A percentile compares a stretch with the other conserved stretches of the same genome.
These are phyloP conservation scores for Neurospora intermedia DNA, from an alignment of 495 filamentous ascomycete genomes.

Conservation along the genomic window DNA sequence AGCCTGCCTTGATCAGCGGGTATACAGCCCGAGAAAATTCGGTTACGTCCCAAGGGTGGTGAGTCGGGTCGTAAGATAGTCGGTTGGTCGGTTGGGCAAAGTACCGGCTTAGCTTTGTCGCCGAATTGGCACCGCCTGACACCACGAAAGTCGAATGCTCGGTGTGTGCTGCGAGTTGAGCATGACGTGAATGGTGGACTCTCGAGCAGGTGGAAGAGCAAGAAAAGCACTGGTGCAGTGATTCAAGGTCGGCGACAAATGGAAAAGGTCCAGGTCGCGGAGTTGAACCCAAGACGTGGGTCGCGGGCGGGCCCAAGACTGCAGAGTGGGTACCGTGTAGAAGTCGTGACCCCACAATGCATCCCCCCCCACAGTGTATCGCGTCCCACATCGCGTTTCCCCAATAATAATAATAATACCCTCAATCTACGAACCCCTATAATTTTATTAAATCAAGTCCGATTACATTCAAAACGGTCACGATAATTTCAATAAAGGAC, in stretches of 20 bases:
- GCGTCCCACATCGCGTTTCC: too few species aligned
- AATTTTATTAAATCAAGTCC: too few species aligned
- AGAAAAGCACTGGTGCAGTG: not conserved
- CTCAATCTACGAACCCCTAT: too few species aligned
- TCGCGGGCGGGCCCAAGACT: conserved; percentile 6
- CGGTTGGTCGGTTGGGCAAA: not conserved
- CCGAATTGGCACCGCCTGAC: not conserved
- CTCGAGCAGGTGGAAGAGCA: not conserved
- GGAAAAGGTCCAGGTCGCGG: not conserved
- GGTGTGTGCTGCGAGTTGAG: not conserved
- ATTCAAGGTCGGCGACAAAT: not conserved
- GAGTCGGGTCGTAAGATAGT: not conserved
- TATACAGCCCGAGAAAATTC: not conserved
- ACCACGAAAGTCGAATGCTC: not conserved
- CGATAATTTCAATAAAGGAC: too few species aligned
- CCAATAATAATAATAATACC: too few species aligned
- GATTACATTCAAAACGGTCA: too few species aligned
- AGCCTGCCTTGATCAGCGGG: not conserved
- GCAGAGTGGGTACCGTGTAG: conserved; percentile 6
- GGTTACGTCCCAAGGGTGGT: not conserved
- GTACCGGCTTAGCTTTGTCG: not conserved
- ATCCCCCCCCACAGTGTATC: too few species aligned
- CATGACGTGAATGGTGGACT: not conserved
- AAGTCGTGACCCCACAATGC: too few species aligned
- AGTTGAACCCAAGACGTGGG: conserved; percentile 12